Evolutionary conservation across 1,284 basidiomycete genomes (phyloP), one percentile per base, ranked within the genome.

Genomic region (Ustilago crameri): DNA sequence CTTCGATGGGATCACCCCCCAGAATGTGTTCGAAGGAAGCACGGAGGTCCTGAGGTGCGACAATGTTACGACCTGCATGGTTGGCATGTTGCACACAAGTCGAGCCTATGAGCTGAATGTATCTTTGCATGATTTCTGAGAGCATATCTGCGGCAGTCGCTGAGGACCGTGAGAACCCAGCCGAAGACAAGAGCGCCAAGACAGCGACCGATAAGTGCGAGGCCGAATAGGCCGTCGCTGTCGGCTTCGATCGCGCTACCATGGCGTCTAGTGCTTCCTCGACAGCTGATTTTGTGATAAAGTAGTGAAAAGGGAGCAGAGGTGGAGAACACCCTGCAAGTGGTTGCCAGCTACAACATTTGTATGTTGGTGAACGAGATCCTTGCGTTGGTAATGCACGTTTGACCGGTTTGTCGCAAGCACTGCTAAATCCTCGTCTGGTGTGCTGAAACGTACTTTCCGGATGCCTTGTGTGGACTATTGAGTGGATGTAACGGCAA

Each of bases 71-170:
- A 12, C 74, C 74, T 4, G 62, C 62, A 20, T 74, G 74, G 17
- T 74, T 67, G 17, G 74, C 69, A 14, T 69, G 64, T 34, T 69
- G 57, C 1, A 68, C 74, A 26, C 59, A 65, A 5, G 59, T 57
- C 1, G 64, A 59, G 3, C 60, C 67, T 3, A 76, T 51, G 38
- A 76, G 60, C 38, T 70, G 61, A 1, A 80, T 60, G 38, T 74
- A 80, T 5, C 76, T 54, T 41, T 80, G 76, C 54, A 76, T 62
- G 4, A 80, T 45, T 40, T 80, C 76, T 14, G 74, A 51, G 26
- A 78, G 54, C 9, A 80, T 44, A 9, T 65, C 51, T 22, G 59
- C 63, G 12, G 76, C 74, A 37, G 65, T 53, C 14, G 61, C 53
- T 18, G 72, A 76, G 5, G 67, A 67, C 17, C 73, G 51, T 5